Base-by-base conservation (phyloP, 805 yeast species). In the Wickerhamiella australiensis region DNA sequence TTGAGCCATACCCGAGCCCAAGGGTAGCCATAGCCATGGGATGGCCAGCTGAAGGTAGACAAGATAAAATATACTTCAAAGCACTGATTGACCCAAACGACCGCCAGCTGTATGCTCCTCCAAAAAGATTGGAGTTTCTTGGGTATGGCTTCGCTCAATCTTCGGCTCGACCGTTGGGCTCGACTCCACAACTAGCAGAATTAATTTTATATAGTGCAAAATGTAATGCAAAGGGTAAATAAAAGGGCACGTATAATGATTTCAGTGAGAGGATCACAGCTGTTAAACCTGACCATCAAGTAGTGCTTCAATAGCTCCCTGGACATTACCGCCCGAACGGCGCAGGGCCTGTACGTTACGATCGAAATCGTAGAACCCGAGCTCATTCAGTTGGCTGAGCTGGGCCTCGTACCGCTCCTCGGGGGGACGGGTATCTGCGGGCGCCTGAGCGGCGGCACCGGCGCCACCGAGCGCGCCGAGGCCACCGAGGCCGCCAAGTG, bases 281-380 rank as follows among this genome's bases (percentile, higher is more conserved):
- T n/a, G 18, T 37, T 63, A 77, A 38, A 75, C 73, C 50, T 68
- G 67, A 23, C 83, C 84, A 53, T 74, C 82, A 51, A 88, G 73
- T 58, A 88, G 69, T 49, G 85, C 84, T 65, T 90, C 96, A 47
- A 90, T 73, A 9, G 98, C 98, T 42, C 96, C 96, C 68, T 90
- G 96, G 22, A 90, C 96, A 54, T 88, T 85, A 7, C 98, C 98
- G 29, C 98, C 98, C 50, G 90, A 79, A 68, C 97, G 79, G 69
- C 96, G 79, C 59, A 92, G 74, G 1, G 97, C 97, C 25, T 79
- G 80, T 21, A 92, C 87, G 61, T 92, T 92, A 57, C 85, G 75
- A 57, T 90, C 97, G 62, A 90, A 90, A 57, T 90, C 96, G 57
- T 77, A 78, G 69, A 90, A 90, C 5, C 92, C 92, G 75, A 83